Evolutionary conservation across 345 rosid genomes (phyloP), one percentile per base, ranked within the genome.

Genomic region (Hibiscus mutabilis): DNA sequence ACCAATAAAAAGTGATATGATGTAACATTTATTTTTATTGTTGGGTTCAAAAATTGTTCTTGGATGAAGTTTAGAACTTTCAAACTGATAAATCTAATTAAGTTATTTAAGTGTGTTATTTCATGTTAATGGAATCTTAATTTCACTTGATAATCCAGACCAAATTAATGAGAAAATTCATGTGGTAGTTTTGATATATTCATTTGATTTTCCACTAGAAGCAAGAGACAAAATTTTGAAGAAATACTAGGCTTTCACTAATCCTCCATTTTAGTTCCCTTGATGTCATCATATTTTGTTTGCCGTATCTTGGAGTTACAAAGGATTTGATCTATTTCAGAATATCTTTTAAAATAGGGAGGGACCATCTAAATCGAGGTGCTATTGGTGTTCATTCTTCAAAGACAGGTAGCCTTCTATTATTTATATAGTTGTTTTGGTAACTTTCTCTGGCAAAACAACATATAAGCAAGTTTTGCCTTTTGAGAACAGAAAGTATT

Each of bases 361-460:
- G 69, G 74, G 78, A 70, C 69, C 69, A 63, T 71, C 47, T 53
- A 62, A 76, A 69, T 63, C 77, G 80, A 77, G 78, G 71, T 75
- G 71, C 66, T 53, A 73, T 75, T 61, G 74, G 71, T 46, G 59
- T 60, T 27, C 66, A 19, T 61, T 73, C 68, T 52, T 68, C 58
- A 47, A 86, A 70, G 78, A 85, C 76, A 84, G 91, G 96, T 88
- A 77, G 77, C 22, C 70, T 78, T 40, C 64, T 33, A 69, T 60
- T 27, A 15, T 29, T 49, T 12, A 66, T 35, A 70, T 78, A 64
- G 16, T 66, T 44, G 75, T 16, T 73, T 68, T 6, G 49, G 68
- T 78, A 60, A 18, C 12, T 1, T 8, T 75, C 12, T 74, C 40
- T 64, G 70, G 65, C 65, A 57, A 42, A 59, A 42, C 60, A 63